Evolutionary conservation across 1,284 basidiomycete species (phyloP), one percentile per base, ranked within the genome.

Genomic region (Heterobasidion occidentale): DNA sequence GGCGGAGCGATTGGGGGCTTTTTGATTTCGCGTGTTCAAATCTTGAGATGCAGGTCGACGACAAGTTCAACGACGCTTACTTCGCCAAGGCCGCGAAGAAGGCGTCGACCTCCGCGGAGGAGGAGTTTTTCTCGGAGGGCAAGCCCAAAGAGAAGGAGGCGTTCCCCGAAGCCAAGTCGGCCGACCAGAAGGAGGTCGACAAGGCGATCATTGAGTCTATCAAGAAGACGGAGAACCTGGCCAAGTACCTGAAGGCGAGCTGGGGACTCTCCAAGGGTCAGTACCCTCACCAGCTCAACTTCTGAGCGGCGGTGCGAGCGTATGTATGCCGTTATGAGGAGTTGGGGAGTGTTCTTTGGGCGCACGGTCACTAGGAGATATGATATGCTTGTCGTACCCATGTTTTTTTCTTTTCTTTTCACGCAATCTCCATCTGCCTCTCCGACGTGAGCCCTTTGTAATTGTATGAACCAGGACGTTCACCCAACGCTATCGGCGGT

Each of bases 191-290:
- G 83, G 80, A 78, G 64, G 77, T 98, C 61, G 97, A 99, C 78
- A 85, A 86, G 72, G 81, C 81, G 52, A 74, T 99, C 67, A 74
- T 98, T 64, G 86, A 86, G 60, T 87, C 90, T 59, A 80, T 98
- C 73, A 95, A 94, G 84, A 93, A 94, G 81, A 90, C 91, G 60
- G 90, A 94, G 68, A 86, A 89, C 80, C 81, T 98, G 66, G 80
- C 79, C 71, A 97, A 96, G 78, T 99, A 99, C 80, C 83, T 99
- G 68, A 90, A 90, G 73, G 84, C 95, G 60, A 87, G 84, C 67
- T 99, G 92, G 82, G 93, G 94, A 70, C 83, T 99, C 63, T 94
- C 92, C 68, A 98, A 96, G 83, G 93, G 94, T 61, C 90, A 91
- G 71, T 92, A 81, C 80, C 90, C 93, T 69, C 93, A 96, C 76